These are phyloP conservation scores for Acidomyces sp. DNA, from an alignment of 495 filamentous ascomycete species.

Conservation along the genomic window DNA sequence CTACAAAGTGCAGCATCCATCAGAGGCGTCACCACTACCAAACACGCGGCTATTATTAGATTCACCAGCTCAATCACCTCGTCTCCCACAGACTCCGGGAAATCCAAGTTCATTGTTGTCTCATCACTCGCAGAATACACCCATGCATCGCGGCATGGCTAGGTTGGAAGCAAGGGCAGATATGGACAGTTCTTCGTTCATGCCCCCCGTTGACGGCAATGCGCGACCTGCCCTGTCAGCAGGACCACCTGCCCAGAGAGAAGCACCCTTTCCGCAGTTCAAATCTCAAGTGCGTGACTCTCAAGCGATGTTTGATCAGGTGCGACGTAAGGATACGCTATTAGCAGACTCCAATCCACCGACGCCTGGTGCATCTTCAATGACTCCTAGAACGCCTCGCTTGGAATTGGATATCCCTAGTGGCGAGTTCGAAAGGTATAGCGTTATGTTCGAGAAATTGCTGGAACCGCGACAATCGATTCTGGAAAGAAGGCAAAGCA, in stretches of 20 bases:
- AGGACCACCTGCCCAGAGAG: not conserved
- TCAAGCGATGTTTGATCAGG: slow-evolving; percentile 2
- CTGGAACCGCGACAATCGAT: slow-evolving; percentile 41
- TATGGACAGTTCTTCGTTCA: slow-evolving; percentile 10
- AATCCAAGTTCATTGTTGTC: not conserved
- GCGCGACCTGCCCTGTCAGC: not conserved
- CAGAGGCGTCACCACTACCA: not conserved
- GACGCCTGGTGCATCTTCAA: not conserved
- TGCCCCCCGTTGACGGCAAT: slow-evolving; percentile 2
- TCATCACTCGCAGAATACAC: slow-evolving; percentile 6
- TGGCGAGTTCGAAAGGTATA: slow-evolving; percentile 76
- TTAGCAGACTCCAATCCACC: not conserved
- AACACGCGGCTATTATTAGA: not conserved
- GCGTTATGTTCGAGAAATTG: slow-evolving; percentile 81
- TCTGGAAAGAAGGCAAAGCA: slow-evolving; percentile 55
- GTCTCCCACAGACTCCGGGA: not conserved
- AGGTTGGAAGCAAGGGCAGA: slow-evolving; percentile 13
- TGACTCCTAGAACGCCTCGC: slow-evolving; percentile 5
- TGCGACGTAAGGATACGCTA: not conserved
- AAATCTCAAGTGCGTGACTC: not conserved
- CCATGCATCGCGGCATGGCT: slow-evolving; percentile 7
- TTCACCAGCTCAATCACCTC: slow-evolving; percentile 3
- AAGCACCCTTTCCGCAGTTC: not conserved
- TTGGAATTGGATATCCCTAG: slow-evolving; percentile 72
- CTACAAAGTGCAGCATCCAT: slow-evolving; percentile 2